These are phyloP conservation scores for Volvariella surrecta DNA, from an alignment of 1,284 basidiomycete genomes.

Conservation along the genomic window DNA sequence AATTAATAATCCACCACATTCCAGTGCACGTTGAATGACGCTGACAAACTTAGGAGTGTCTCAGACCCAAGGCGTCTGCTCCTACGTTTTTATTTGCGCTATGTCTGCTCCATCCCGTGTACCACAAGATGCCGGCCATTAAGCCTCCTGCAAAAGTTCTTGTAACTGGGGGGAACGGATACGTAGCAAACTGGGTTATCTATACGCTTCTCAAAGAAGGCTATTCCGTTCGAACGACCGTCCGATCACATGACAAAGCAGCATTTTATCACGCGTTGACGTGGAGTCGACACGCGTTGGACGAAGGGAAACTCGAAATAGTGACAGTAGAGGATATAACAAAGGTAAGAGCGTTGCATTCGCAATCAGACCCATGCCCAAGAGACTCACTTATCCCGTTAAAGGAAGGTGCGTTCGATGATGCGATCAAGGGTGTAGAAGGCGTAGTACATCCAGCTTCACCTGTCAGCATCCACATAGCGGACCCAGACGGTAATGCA, in stretches of 20 bases:
- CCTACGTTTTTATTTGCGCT: too few species aligned
- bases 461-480: constrained; percentile 29
- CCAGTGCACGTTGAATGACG: too few species aligned
- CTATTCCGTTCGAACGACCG: constrained; percentile 30
- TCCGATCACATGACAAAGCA: constrained; percentile 30
- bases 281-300: constrained; percentile 24
- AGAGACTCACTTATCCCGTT: too few species aligned
- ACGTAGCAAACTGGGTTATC: constrained; percentile 27
- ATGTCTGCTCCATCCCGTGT: background rate
- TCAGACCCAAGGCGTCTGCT: too few species aligned
- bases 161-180: constrained; percentile 32
- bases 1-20: too few species aligned
- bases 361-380: background rate
- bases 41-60: too few species aligned
- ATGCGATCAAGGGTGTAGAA: constrained; percentile 59
- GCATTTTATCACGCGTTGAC: constrained; percentile 20
- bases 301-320: constrained; percentile 34
- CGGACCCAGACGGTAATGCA: constrained; percentile 19
- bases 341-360: constrained; percentile 19
- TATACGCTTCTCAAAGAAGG: constrained; percentile 31
- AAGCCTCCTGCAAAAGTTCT: constrained; percentile 19
- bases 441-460: constrained; percentile 53
- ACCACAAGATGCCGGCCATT: background rate
- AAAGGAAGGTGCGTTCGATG: constrained; percentile 58
- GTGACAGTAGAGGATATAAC: constrained; percentile 39